Percentiles rank a stretch among this genome's conserved stretches.
Evolutionary conservation across 768 basidiomycete species (phyloP).

Genomic region (Lactarius hengduanensis): DNA sequence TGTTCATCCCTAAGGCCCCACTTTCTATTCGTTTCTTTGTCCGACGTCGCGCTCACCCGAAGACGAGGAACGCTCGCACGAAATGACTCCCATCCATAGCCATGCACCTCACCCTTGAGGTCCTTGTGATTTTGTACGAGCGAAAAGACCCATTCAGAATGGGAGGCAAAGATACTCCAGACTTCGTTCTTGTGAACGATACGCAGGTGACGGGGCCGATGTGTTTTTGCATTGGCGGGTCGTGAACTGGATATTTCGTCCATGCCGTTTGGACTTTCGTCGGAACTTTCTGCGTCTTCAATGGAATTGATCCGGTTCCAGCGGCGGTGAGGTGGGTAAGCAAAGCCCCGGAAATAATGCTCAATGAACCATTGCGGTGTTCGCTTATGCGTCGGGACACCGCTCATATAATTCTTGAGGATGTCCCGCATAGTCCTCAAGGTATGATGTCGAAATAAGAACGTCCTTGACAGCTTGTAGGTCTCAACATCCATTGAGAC

Average conservation of each 20-base stretch:
- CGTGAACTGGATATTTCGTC: not conserved
- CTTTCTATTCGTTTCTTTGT: constrained; percentile 1
- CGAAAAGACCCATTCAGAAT: constrained; percentile 52
- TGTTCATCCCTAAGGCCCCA: constrained; percentile 14
- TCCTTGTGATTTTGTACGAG: constrained; percentile 46
- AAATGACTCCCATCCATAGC: constrained; percentile 49
- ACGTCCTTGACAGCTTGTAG: constrained; percentile 45
- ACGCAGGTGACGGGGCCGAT: constrained; percentile 44
- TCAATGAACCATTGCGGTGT: constrained; percentile 52
- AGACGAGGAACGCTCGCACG: constrained; percentile 28
- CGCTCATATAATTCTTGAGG: constrained; percentile 35
- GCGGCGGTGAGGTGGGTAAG: constrained; percentile 31
- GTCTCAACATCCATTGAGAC: constrained; percentile 46
- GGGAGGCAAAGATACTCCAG: constrained; percentile 49
- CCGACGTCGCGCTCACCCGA: not conserved
- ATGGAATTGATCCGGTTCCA: constrained; percentile 41
- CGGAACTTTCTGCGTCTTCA: constrained; percentile 22
- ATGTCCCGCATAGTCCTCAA: constrained; percentile 48
- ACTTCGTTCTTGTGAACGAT: constrained; percentile 52
- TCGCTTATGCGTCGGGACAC: constrained; percentile 38
- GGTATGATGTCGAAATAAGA: constrained; percentile 52
- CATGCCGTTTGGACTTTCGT: constrained; percentile 3
- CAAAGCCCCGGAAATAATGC: constrained; percentile 39
- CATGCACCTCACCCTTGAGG: constrained; percentile 38
- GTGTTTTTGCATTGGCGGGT: constrained; percentile 25